Conservation (phyloP, 805 yeast species). For the Yarrowia divulgata region DNA sequence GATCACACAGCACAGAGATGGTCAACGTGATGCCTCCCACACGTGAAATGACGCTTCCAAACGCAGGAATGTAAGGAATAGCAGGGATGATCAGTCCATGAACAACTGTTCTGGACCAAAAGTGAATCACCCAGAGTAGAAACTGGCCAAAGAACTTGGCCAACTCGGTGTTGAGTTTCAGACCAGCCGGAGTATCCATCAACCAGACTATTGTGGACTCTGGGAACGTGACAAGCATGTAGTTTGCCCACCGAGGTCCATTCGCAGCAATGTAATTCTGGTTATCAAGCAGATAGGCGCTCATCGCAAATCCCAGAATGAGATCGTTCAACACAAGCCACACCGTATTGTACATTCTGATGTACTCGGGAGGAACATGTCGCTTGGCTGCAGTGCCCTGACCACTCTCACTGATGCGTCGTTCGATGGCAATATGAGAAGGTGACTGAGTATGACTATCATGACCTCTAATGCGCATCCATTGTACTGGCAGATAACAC, state of each 20-base stretch:
- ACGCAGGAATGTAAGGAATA: conserved; percentile 49
- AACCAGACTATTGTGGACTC: conserved; percentile 58
- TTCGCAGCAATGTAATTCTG: neutral
- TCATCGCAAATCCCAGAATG: conserved; percentile 70
- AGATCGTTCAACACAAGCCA: conserved; percentile 90
- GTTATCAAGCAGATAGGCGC: conserved; percentile 57
- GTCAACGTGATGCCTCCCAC: conserved; percentile 73
- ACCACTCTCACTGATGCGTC: conserved; percentile 56
- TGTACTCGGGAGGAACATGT: conserved; percentile 57
- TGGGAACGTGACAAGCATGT: conserved; percentile 53
- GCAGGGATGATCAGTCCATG: conserved; percentile 42
- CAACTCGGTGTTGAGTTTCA: conserved; percentile 85
- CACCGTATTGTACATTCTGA: conserved; percentile 78
- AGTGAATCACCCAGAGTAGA: conserved; percentile 80
- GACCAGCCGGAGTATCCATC: conserved; percentile 91
- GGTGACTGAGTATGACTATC: conserved; percentile 31
- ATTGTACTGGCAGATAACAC: conserved; percentile 81
- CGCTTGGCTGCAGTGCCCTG: conserved; percentile 53
- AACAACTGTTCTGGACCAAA: conserved; percentile 57
- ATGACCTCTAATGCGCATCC: conserved; percentile 36
- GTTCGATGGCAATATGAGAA: conserved; percentile 49
- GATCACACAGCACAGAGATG: conserved; percentile 70
- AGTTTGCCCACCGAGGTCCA: conserved; percentile 44
- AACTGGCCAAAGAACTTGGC: conserved; percentile 86
- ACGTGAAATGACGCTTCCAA: conserved; percentile 53